phyloP scores from a whole-genome alignment of 495 filamentous ascomycete genomes.

The Parmelia sp. region DNA sequence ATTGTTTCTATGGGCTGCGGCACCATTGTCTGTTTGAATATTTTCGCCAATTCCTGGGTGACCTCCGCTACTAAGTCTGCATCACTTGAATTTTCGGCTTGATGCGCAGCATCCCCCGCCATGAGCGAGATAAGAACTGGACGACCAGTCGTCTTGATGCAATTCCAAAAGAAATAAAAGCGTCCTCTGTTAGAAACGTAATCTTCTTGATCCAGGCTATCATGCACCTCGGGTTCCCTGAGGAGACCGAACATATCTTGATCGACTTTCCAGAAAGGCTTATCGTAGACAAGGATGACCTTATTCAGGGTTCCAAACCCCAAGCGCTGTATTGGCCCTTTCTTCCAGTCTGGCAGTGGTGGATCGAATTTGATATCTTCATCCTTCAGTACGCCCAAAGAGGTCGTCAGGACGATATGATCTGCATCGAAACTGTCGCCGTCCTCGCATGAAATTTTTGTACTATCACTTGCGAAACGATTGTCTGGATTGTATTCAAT shows the following conservation, averaged over 20 bases:
- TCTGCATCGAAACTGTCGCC: constrained; percentile 75
- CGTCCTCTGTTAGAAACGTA: constrained; percentile 65
- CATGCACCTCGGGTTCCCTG: constrained; percentile 53
- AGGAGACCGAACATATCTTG: constrained; percentile 92
- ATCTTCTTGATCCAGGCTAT: constrained; percentile 54
- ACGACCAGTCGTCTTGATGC: constrained; percentile 76
- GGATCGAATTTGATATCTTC: constrained; percentile 70
- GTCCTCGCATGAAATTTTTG: constrained; percentile 69
- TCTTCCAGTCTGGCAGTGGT: constrained; percentile 78
- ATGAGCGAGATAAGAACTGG: constrained; percentile 88
- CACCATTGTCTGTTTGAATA: constrained; percentile 56
- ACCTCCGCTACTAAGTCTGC: constrained; percentile 72
- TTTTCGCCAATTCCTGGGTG: constrained; percentile 60
- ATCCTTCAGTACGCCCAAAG: constrained; percentile 83
- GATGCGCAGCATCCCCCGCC: constrained; percentile 89
- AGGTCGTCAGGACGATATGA: constrained; percentile 78
- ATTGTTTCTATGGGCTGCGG: constrained; percentile 80
- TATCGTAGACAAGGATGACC: constrained; percentile 80
- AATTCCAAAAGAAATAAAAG: constrained; percentile 97
- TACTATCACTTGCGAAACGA: constrained; percentile 25
- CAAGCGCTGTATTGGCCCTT: constrained; percentile 71
- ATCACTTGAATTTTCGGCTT: constrained; percentile 71
- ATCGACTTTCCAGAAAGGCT: constrained; percentile 87
- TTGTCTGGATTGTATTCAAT: constrained; percentile 58
- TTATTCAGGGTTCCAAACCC: constrained; percentile 96